These are phyloP conservation scores for Orbilia ellipsospora DNA, from an alignment of 2,329 filamentous ascomycete genomes.

Conservation along the genomic window DNA sequence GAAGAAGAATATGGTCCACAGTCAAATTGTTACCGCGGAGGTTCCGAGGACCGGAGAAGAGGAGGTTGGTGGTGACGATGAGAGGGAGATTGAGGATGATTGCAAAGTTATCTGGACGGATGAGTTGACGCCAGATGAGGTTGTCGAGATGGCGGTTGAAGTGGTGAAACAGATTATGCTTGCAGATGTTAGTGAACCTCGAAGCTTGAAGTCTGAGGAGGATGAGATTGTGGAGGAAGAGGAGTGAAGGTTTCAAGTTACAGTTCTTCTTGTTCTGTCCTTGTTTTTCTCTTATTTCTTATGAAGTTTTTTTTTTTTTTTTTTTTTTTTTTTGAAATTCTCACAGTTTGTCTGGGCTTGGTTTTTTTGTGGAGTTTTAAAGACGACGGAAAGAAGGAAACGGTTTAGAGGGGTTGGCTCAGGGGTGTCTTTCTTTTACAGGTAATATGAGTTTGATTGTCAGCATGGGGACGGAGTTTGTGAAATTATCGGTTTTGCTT, in stretches of 20 bases:
- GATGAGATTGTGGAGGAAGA: not conserved
- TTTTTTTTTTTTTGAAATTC: not conserved
- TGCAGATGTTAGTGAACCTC: constrained; percentile 2
- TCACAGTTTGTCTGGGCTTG: not conserved
- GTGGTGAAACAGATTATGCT: constrained; percentile 45
- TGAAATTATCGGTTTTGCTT: not conserved
- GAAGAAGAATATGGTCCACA: constrained; percentile 51
- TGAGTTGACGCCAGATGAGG: constrained; percentile 35
- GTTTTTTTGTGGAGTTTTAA: not conserved
- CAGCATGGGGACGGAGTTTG: constrained; percentile 27
- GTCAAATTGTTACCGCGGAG: constrained; percentile 48
- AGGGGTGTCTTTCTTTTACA: constrained; percentile 10
- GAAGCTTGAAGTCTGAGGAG: constrained; percentile 5
- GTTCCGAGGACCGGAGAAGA: constrained; percentile 25
- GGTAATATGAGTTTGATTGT: constrained; percentile 5
- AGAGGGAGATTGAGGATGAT: constrained; percentile 27
- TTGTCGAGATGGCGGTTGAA: constrained; percentile 41
- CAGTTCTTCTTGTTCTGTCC: not conserved
- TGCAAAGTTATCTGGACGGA: constrained; percentile 49
- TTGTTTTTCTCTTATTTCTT: not conserved
- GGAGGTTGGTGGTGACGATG: constrained; percentile 8
- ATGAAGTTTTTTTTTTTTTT: not conserved
- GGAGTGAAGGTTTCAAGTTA: not conserved
- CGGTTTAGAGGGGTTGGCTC: too few relatives aligned
- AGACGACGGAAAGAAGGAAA: too few relatives aligned